Evolutionary conservation across 1,139 yeast genomes (phyloP).

Genomic region (Hyphopichia burtonii): DNA sequence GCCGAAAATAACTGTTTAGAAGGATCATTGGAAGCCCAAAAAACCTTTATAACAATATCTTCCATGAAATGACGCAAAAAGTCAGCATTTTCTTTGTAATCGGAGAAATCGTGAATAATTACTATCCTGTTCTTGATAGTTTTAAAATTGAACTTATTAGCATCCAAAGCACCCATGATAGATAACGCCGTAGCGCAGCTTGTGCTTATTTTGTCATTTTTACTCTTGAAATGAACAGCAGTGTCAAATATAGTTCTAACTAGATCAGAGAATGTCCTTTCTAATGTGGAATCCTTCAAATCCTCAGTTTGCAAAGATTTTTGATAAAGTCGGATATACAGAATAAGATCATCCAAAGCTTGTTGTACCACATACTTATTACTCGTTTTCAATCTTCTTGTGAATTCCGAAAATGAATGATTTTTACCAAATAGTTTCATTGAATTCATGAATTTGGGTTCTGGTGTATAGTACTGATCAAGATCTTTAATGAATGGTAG

Average conservation of each 20-base stretch:
- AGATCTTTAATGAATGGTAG: constrained; percentile 48
- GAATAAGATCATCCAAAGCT: constrained; percentile 65
- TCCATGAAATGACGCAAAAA: constrained; percentile 71
- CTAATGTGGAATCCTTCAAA: constrained; percentile 28
- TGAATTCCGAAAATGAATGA: constrained; percentile 45
- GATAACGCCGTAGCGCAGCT: constrained; percentile 73
- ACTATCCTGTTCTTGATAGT: constrained; percentile 45
- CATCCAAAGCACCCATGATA: constrained; percentile 75
- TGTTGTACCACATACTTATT: constrained; percentile 79
- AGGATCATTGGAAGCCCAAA: constrained; percentile 90
- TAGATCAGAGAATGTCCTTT: constrained; percentile 40
- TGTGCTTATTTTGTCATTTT: constrained; percentile 49
- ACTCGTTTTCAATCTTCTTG: constrained; percentile 59
- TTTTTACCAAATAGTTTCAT: constrained; percentile 28
- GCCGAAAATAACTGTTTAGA: constrained; percentile 82
- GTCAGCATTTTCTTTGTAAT: constrained; percentile 58
- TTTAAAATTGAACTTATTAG: constrained; percentile 55
- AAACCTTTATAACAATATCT: constrained; percentile 69
- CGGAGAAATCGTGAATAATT: constrained; percentile 59
- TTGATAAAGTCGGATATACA: constrained; percentile 50
- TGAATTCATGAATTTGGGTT: constrained; percentile 23
- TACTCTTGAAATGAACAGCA: constrained; percentile 54
- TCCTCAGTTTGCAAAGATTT: constrained; percentile 43
- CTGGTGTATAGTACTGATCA: constrained; percentile 22
- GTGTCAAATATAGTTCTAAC: constrained; percentile 59